A percentile compares a stretch with the other conserved stretches of the same genome.
Evolutionary conservation across 352 stramenopile species (phyloP).

Genomic region (Thraustotheca clavata): DNA sequence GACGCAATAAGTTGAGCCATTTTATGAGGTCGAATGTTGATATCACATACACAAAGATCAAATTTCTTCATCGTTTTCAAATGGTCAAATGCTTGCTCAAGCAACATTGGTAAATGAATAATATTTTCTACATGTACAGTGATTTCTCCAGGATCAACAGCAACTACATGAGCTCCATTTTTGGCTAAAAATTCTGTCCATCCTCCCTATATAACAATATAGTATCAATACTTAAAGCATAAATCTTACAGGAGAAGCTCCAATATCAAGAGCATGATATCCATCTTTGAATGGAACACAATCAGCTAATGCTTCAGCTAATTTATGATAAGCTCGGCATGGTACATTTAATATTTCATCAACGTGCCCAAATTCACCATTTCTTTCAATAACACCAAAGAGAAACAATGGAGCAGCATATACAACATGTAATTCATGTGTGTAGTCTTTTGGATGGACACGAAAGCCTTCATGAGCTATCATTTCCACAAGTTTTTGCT

Average conservation of each 20-base stretch:
- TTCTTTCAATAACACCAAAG: slow-evolving; percentile 29
- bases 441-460: slow-evolving; percentile 27
- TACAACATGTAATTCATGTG: slow-evolving; percentile 41
- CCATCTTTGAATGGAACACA: slow-evolving; percentile 19
- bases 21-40: slow-evolving; percentile 30
- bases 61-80: slow-evolving; percentile 30
- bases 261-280: slow-evolving; percentile 38
- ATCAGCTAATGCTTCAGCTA: slow-evolving; percentile 34
- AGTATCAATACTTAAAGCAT: background rate
- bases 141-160: slow-evolving; percentile 42
- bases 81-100: slow-evolving; percentile 32
- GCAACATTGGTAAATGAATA: slow-evolving; percentile 34
- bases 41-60: slow-evolving; percentile 39
- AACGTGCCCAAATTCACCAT: background rate
- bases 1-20: slow-evolving; percentile 28
- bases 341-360: slow-evolving; percentile 31
- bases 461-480: slow-evolving; percentile 28
- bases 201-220: slow-evolving; percentile 25
- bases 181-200: slow-evolving; percentile 45
- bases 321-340: slow-evolving; percentile 48
- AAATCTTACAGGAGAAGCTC: slow-evolving; percentile 33
- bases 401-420: slow-evolving; percentile 27
- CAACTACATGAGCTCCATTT: slow-evolving; percentile 36
- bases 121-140: slow-evolving; percentile 25
- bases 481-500: slow-evolving; percentile 29